Evolutionary conservation across 176 grass and related monocot genomes (phyloP).

Genomic region (Aegilops sharonensis): DNA sequence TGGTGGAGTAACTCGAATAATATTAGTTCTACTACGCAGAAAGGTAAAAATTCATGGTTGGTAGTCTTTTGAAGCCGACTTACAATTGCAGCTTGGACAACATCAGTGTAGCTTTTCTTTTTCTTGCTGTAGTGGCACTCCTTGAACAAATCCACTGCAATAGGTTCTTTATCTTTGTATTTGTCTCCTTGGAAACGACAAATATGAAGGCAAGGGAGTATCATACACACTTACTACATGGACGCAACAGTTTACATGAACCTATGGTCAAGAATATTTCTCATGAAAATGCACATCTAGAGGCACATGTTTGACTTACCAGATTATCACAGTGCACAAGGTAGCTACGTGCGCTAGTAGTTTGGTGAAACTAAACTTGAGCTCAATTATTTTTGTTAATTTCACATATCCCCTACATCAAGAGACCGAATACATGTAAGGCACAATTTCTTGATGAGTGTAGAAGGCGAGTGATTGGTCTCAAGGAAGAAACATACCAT

Average conservation of each 20-base stretch:
- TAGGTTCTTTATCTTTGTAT: neutral
- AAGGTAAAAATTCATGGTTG: too few species aligned
- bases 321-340: neutral
- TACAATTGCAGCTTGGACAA: too few species aligned
- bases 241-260: too few species aligned
- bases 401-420: neutral
- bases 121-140: neutral
- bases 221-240: too few species aligned
- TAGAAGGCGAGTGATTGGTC: neutral
- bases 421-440: neutral
- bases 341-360: neutral
- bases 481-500: neutral
- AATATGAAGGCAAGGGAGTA: too few species aligned
- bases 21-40: too few species aligned
- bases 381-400: neutral
- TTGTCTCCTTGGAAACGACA: neutral
- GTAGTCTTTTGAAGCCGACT: too few species aligned
- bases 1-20: too few species aligned
- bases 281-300: too few species aligned
- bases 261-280: too few species aligned
- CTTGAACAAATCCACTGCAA: neutral
- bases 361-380: neutral
- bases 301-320: too few species aligned
- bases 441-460: neutral
- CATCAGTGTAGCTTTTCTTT: neutral